These are phyloP conservation scores for Pleurotus salmoneostramineus DNA, from an alignment of 768 basidiomycete genomes.

Conservation along the genomic window DNA sequence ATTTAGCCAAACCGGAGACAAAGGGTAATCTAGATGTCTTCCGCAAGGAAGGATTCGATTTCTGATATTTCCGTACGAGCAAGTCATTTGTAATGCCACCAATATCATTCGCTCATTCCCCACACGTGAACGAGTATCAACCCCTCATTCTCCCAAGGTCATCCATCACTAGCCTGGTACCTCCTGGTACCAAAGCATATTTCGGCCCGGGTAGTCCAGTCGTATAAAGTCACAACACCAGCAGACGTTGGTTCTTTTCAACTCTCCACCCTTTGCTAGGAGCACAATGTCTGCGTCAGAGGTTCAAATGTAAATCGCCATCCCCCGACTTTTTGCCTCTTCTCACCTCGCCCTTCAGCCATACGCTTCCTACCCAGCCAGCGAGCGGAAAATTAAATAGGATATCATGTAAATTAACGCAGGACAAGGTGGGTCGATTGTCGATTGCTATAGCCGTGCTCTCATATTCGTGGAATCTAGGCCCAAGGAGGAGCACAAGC, in stretches of 20 bases:
- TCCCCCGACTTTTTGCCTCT: background rate
- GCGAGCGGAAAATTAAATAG: conserved; percentile 58
- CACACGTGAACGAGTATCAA: background rate
- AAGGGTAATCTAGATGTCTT: conserved; percentile 69
- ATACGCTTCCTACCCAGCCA: conserved; percentile 30
- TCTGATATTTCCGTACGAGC: conserved; percentile 36
- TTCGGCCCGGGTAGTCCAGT: too few species aligned
- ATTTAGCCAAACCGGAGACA: conserved; percentile 59
- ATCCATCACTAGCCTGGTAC: background rate
- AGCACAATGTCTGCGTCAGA: conserved; percentile 11
- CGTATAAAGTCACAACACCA: too few species aligned
- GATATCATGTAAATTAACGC: conserved; percentile 69
- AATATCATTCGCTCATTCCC: background rate
- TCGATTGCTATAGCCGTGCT: background rate
- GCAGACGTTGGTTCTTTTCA: background rate
- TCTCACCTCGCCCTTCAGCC: conserved; percentile 23
- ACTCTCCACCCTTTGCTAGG: background rate
- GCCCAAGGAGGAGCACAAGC: conserved; percentile 76
- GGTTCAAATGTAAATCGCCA: conserved; percentile 9
- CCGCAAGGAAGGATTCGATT: conserved; percentile 85
- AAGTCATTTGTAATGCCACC: background rate
- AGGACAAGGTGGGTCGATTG: conserved; percentile 57
- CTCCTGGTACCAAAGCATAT: too few species aligned
- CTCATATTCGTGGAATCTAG: conserved; percentile 21
- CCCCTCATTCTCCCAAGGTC: background rate